Conservation (phyloP, 2,329 filamentous ascomycete genomes). For the Diaporthe eres region DNA sequence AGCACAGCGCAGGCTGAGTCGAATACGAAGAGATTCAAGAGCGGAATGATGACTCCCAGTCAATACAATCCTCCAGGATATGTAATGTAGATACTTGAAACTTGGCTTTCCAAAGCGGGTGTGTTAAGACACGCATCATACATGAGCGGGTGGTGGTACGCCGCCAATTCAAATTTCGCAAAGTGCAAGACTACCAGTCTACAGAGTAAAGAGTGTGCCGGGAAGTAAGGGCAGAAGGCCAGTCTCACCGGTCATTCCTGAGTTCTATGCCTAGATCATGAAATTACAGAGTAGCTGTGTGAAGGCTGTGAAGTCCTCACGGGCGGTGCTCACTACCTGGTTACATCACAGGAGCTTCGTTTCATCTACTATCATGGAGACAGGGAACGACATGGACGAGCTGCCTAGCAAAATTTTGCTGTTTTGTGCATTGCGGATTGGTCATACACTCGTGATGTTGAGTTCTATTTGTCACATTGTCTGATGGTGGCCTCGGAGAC, state of each 20-base stretch:
- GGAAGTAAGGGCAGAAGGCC: not conserved
- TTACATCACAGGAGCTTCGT: not conserved
- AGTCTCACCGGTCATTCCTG: not conserved
- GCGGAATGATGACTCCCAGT: no score
- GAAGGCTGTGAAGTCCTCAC: not conserved
- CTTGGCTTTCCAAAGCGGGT: not conserved
- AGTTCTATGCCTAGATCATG: not conserved
- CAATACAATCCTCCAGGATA: not conserved
- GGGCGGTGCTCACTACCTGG: no score
- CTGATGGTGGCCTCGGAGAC: not conserved
- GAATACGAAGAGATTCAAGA: no score
- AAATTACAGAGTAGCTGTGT: not conserved
- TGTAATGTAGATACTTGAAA: not conserved
- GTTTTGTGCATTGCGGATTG: not conserved
- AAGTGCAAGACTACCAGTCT: not conserved
- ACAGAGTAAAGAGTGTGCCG: not conserved
- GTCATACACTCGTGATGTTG: no score
- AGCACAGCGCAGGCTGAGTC: no score
- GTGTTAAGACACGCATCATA: not conserved
- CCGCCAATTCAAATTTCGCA: not conserved
- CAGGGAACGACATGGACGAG: not conserved
- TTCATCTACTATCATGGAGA: not conserved
- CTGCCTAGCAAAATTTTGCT: not conserved
- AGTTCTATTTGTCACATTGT: not conserved
- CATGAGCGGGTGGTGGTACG: no score